These are phyloP conservation scores for Starmera caribaea DNA, from an alignment of 805 yeast genomes.

Conservation along the genomic window DNA sequence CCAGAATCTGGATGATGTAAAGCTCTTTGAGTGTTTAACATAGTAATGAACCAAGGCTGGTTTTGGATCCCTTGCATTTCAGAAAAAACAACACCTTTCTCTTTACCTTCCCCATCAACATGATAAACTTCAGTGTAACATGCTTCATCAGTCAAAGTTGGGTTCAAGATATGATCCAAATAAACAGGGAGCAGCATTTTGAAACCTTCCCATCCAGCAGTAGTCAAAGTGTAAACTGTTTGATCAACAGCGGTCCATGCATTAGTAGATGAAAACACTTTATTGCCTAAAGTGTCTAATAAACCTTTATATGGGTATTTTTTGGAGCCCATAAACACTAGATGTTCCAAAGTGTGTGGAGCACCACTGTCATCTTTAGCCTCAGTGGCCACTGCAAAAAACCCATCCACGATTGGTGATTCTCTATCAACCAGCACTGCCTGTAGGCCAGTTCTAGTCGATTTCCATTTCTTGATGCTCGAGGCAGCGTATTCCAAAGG, in stretches of 20 bases:
- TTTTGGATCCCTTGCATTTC: conserved; percentile 94
- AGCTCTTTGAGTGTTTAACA: conserved; percentile 48
- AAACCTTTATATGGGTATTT: conserved; percentile 88
- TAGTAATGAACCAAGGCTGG: conserved; percentile 60
- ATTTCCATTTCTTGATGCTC: conserved; percentile 62
- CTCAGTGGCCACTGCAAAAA: conserved; percentile 93
- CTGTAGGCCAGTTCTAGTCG: conserved; percentile 75
- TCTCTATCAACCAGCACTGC: conserved; percentile 67
- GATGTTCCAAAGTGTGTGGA: conserved; percentile 93
- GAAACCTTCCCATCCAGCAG: conserved; percentile 98
- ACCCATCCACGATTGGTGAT: conserved; percentile 87
- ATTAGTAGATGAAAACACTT: conserved; percentile 78
- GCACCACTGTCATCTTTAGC: conserved; percentile 79
- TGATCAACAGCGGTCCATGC: conserved; percentile 98
- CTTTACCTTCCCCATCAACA: conserved; percentile 82
- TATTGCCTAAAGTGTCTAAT: conserved; percentile 76
- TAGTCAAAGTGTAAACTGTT: conserved; percentile 82
- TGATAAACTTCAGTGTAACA: conserved; percentile 94
- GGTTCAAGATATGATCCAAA: conserved; percentile 76
- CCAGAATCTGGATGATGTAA: conserved; percentile 57
- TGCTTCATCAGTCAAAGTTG: conserved; percentile 83
- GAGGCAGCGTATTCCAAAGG: conserved; percentile 72
- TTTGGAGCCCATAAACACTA: conserved; percentile 89
- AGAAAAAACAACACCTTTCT: conserved; percentile 92
- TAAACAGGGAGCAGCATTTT: conserved; percentile 76